A percentile compares a stretch with the other conserved stretches of the same genome.
Evolutionary conservation across 495 filamentous ascomycete species (phyloP).

Genomic region (Penicillium lividum): DNA sequence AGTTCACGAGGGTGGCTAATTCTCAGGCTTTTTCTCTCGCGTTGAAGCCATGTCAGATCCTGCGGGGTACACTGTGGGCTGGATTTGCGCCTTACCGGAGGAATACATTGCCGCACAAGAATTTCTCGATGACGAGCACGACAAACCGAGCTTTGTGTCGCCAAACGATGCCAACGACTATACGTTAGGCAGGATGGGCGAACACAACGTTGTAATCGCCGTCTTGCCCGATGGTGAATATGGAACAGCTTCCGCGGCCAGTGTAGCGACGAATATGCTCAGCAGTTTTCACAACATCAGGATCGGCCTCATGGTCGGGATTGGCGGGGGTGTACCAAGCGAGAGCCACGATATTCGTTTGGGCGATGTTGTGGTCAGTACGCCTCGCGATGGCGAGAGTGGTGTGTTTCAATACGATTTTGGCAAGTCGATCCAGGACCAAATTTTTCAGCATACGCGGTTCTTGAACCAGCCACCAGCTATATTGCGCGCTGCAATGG

Average conservation of each 20-base stretch:
- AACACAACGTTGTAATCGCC: constrained; percentile 22
- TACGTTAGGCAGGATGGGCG: constrained; percentile 34
- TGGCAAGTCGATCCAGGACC: constrained; percentile 25
- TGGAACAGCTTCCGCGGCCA: constrained; percentile 21
- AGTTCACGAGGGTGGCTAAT: too few species aligned
- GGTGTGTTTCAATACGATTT: constrained; percentile 45
- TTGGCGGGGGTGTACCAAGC: constrained; percentile 28
- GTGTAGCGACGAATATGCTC: constrained; percentile 34
- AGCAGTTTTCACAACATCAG: constrained; percentile 16
- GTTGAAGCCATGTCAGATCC: constrained; percentile 11
- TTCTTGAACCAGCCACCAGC: constrained; percentile 36
- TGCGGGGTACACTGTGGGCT: constrained; percentile 45
- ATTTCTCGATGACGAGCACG: constrained; percentile 40
- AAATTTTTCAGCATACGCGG: constrained; percentile 24
- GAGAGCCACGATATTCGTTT: constrained; percentile 24
- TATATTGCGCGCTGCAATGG: constrained; percentile 21
- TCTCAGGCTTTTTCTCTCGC: not conserved
- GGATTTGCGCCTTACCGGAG: constrained; percentile 42
- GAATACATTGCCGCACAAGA: constrained; percentile 39
- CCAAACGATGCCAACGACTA: constrained; percentile 36
- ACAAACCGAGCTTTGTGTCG: constrained; percentile 3
- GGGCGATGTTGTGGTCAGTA: constrained; percentile 34
- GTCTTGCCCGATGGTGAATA: constrained; percentile 8
- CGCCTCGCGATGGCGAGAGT: constrained; percentile 17
- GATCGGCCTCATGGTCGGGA: constrained; percentile 27